Conservation (phyloP, 352 stramenopile species). For the Globisporangium radiosum region DNA sequence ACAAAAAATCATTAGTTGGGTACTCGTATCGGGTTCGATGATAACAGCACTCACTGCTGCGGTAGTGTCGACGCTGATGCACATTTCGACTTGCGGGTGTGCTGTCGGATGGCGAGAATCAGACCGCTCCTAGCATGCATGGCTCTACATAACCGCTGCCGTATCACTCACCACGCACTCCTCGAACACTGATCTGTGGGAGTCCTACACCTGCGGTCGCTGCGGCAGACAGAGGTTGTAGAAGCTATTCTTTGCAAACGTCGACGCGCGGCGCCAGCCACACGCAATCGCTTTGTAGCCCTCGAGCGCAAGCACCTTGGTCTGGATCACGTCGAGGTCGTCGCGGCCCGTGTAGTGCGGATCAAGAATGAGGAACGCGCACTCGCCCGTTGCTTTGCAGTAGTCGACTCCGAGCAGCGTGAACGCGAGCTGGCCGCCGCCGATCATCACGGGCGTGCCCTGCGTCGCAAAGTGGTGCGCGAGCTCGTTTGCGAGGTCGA, state of each 20-base stretch:
- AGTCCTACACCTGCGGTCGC: constrained; percentile 4
- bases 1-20: too few species aligned
- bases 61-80: too few species aligned
- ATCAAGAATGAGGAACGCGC: constrained; percentile 75
- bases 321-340: constrained; percentile 63
- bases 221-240: constrained; percentile 80
- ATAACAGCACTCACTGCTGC: too few species aligned
- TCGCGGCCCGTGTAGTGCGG: constrained; percentile 74
- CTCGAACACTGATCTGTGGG: too few species aligned
- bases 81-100: too few species aligned
- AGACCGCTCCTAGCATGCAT: too few species aligned
- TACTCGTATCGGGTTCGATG: too few species aligned
- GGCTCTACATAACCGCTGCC: too few species aligned
- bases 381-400: constrained; percentile 47
- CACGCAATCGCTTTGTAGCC: constrained; percentile 71
- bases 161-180: too few species aligned
- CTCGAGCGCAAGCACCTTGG: constrained; percentile 63
- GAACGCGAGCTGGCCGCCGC: constrained; percentile 73
- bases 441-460: constrained; percentile 85
- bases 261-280: constrained; percentile 53
- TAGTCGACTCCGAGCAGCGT: constrained; percentile 77
- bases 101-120: too few species aligned
- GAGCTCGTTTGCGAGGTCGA: constrained; percentile 58
- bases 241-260: constrained; percentile 51
- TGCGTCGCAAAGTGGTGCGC: constrained; percentile 72